phyloP scores from a whole-genome alignment of 768 basidiomycete species.

The Hydnomerulius pinastri region DNA sequence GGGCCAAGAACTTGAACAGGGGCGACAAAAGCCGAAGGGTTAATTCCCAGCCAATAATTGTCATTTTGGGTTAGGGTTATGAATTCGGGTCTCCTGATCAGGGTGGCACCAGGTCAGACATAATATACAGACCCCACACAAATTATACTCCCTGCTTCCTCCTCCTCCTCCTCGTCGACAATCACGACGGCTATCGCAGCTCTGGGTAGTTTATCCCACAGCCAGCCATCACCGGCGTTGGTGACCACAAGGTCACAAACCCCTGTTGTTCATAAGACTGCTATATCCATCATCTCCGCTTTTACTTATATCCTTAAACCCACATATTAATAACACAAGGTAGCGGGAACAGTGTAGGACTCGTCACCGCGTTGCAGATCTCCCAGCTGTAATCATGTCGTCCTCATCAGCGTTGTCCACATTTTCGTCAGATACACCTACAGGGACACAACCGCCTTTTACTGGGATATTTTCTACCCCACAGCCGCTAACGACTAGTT shows the following conservation, averaged over 20 bases:
- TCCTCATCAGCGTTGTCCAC: not conserved
- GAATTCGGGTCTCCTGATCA: not conserved
- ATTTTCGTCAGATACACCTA: not conserved
- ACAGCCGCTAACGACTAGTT: not conserved
- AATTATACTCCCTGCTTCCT: no score
- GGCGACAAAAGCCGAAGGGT: no score
- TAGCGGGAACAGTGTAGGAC: not conserved
- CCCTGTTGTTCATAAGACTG: not conserved
- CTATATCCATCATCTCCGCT: not conserved
- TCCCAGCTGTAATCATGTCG: slow-evolving; percentile 14
- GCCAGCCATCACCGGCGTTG: not conserved
- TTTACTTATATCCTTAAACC: not conserved
- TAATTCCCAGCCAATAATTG: no score
- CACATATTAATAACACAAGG: slow-evolving; percentile 28
- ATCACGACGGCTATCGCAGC: not conserved
- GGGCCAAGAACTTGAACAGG: no score
- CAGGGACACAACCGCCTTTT: not conserved
- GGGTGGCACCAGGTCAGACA: no score
- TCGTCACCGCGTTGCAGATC: slow-evolving; percentile 1
- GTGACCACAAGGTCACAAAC: not conserved
- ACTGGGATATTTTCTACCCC: not conserved
- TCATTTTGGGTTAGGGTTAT: not conserved
- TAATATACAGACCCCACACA: no score
- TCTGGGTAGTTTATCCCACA: slow-evolving; percentile 1
- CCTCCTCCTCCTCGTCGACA: not conserved